A percentile compares a stretch with the other conserved stretches of the same genome.
Evolutionary conservation across 176 grass and related monocot species (phyloP).

Genomic region (Elaeis guineensis): DNA sequence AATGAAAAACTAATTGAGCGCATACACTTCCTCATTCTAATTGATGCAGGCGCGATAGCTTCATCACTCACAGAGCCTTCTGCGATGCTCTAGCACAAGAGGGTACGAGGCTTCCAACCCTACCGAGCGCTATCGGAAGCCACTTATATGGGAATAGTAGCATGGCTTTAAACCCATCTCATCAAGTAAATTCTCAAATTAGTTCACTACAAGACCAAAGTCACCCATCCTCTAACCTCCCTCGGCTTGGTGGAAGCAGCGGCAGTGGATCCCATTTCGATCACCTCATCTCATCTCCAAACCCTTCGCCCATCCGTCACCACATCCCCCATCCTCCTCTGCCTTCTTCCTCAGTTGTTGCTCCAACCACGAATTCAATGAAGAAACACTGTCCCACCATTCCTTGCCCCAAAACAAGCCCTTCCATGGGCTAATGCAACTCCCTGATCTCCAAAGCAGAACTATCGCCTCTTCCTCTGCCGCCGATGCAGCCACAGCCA

Average conservation of each 20-base stretch:
- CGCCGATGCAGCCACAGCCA: neutral
- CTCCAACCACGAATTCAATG: neutral
- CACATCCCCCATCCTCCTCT: neutral
- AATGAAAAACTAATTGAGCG: too few species aligned
- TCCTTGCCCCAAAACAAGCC: neutral
- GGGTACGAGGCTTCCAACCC: neutral
- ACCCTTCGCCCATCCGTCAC: neutral
- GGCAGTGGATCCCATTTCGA: neutral
- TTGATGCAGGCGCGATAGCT: constrained; percentile 11
- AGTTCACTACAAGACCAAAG: neutral
- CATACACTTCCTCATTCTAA: neutral
- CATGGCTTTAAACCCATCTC: neutral
- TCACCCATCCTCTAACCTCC: neutral
- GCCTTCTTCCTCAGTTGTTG: too few species aligned
- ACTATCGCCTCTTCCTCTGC: neutral
- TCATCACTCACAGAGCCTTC: constrained; percentile 14
- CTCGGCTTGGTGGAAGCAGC: neutral
- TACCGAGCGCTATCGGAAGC: neutral
- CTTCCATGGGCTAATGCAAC: too few species aligned
- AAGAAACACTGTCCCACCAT: too few species aligned
- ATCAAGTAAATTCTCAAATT: neutral
- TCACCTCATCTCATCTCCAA: neutral
- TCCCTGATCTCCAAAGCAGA: neutral
- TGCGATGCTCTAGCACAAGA: constrained; percentile 9
- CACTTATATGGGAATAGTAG: neutral